A percentile compares a stretch with the other conserved stretches of the same genome.
Conservation (phyloP, 495 filamentous ascomycete genomes). For the Entonaema liquescens region DNA sequence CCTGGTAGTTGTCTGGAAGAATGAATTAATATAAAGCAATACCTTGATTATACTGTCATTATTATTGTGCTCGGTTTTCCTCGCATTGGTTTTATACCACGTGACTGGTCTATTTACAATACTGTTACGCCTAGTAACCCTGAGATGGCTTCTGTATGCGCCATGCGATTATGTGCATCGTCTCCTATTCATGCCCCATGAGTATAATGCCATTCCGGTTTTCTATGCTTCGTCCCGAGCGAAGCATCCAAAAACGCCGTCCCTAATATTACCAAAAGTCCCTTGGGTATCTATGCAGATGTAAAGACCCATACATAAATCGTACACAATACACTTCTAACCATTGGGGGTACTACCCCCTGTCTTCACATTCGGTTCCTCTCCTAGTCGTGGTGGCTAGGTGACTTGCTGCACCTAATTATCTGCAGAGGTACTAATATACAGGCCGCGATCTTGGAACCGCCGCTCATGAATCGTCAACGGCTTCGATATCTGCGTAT, state of each 20-base stretch:
- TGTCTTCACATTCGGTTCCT: neutral
- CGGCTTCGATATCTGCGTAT: conserved; percentile 14
- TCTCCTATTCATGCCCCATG: neutral
- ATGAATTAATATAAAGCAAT: neutral
- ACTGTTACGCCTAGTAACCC: neutral
- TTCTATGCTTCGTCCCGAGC: neutral
- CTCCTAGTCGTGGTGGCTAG: neutral
- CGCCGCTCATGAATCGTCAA: conserved; percentile 15
- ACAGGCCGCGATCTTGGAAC: conserved; percentile 19
- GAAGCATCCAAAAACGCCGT: conserved; percentile 10
- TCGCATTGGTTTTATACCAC: neutral
- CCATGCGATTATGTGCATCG: neutral
- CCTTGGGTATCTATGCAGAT: conserved; percentile 7
- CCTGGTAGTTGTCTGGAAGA: neutral
- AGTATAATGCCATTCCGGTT: neutral
- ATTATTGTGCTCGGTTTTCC: neutral
- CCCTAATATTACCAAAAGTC: neutral
- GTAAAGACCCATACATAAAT: neutral
- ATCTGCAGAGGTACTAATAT: neutral
- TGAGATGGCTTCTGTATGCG: neutral
- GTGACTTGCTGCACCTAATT: conserved; percentile 2
- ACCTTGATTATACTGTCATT: neutral
- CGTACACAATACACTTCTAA: neutral
- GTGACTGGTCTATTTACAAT: neutral
- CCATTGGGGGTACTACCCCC: conserved; percentile 5